Percentiles rank a stretch among this genome's conserved stretches.
Evolutionary conservation across 2,329 filamentous ascomycete genomes (phyloP).

Genomic region (Colletotrichum plurivorum): DNA sequence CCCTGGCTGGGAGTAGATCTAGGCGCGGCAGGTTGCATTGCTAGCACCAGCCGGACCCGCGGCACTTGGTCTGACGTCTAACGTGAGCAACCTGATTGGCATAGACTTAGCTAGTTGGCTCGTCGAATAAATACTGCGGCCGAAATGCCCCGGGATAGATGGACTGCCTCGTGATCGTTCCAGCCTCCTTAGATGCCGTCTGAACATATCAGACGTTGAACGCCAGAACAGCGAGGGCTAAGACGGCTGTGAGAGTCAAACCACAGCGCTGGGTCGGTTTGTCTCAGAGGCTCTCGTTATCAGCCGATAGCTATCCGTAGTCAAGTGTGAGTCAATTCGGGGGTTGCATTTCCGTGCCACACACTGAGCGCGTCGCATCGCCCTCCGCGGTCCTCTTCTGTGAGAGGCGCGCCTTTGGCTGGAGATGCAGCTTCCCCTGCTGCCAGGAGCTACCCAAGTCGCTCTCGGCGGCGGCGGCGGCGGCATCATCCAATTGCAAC

Average conservation of each 20-base stretch:
- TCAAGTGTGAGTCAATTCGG: slow-evolving; percentile 19
- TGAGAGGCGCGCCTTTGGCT: not conserved
- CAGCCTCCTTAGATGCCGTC: not conserved
- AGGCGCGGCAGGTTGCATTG: slow-evolving; percentile 29
- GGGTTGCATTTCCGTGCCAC: not conserved
- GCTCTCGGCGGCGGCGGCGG: slow-evolving; percentile 6
- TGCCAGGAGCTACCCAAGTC: not conserved
- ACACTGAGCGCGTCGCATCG: not conserved
- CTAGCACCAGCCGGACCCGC: slow-evolving; percentile 15
- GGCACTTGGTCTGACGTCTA: slow-evolving; percentile 31
- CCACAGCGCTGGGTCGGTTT: slow-evolving; percentile 5
- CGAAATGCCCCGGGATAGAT: too few species aligned
- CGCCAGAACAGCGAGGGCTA: not conserved
- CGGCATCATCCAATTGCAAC: slow-evolving; percentile 19
- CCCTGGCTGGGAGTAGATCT: slow-evolving; percentile 3
- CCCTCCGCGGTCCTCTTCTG: not conserved
- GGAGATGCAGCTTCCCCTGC: slow-evolving; percentile 9
- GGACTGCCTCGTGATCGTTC: too few species aligned
- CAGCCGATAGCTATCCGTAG: not conserved
- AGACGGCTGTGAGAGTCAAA: not conserved
- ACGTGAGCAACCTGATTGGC: slow-evolving; percentile 24
- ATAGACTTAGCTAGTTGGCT: not conserved
- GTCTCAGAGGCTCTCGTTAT: not conserved
- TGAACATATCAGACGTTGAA: not conserved
- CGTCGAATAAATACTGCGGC: too few species aligned